Conservation (phyloP, 1,284 basidiomycete genomes). For the Wallemia mellicola region DNA sequence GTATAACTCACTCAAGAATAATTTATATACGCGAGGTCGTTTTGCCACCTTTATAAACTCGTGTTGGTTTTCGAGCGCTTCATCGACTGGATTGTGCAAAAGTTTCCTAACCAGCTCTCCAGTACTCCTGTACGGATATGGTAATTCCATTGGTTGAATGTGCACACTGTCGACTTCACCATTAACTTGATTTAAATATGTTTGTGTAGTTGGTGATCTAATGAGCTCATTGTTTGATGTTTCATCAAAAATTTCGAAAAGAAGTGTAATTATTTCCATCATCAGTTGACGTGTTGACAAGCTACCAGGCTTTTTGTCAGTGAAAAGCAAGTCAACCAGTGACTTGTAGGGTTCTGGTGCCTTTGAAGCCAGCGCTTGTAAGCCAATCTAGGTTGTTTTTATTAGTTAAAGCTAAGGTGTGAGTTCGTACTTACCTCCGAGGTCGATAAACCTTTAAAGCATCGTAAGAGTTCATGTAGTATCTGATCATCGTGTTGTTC, state of each 20-base stretch:
- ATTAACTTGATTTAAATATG: not conserved
- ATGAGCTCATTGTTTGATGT: not conserved
- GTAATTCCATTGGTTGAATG: not conserved
- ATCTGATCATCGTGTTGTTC: conserved; percentile 93
- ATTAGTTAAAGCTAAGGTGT: not conserved
- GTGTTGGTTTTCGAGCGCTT: not conserved
- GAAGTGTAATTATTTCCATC: conserved; percentile 43
- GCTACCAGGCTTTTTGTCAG: conserved; percentile 91
- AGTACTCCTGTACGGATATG: not conserved
- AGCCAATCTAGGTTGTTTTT: conserved; percentile 13
- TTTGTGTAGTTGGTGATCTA: not conserved
- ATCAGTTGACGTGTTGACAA: conserved; percentile 66
- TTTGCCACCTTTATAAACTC: not conserved
- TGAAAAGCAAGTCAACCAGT: conserved; percentile 56
- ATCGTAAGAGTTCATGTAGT: conserved; percentile 67
- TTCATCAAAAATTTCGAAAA: conserved; percentile 40
- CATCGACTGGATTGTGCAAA: not conserved
- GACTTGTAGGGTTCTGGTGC: conserved; percentile 62
- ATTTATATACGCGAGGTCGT: not conserved
- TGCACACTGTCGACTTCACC: not conserved
- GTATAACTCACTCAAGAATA: not conserved
- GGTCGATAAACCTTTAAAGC: conserved; percentile 72
- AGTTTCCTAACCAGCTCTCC: not conserved
- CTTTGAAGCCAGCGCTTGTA: conserved; percentile 38
- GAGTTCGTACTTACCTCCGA: conserved; percentile 36